Evolutionary conservation across 495 filamentous ascomycete genomes (phyloP).

Genomic region (Lasiosphaeria hispida): DNA sequence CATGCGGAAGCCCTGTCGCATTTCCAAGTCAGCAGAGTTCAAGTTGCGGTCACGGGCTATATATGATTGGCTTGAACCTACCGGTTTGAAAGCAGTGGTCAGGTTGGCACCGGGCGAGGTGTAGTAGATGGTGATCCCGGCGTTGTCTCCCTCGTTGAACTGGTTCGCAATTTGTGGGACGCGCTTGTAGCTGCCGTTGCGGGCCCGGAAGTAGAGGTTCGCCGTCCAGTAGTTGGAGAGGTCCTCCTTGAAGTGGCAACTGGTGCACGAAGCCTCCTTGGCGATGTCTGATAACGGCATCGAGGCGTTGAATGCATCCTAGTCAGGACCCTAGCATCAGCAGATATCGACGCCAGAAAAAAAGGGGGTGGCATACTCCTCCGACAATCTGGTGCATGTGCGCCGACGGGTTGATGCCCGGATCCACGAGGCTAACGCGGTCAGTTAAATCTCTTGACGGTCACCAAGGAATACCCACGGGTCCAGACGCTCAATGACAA

Average conservation of each 20-base stretch:
- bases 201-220: constrained; percentile 34
- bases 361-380: constrained; percentile 13
- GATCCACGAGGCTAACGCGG: constrained; percentile 19
- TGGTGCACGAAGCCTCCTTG: constrained; percentile 23
- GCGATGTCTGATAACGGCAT: constrained; percentile 24
- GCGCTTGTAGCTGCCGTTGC: constrained; percentile 39
- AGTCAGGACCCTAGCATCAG: no score
- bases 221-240: constrained; percentile 40
- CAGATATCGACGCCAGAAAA: no score
- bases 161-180: constrained; percentile 38
- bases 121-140: constrained; percentile 44
- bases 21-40: not conserved
- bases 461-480: constrained; percentile 13
- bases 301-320: constrained; percentile 18
- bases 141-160: constrained; percentile 33
- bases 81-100: constrained; percentile 39
- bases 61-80: no score
- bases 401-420: constrained; percentile 24
- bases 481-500: constrained; percentile 33
- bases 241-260: constrained; percentile 25
- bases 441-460: not conserved
- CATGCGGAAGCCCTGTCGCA: constrained; percentile 28
- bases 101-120: constrained; percentile 32
- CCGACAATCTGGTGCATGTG: constrained; percentile 31
- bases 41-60: no score